Conservation (phyloP, 2,329 filamentous ascomycete species). For the Allantophomopsis lycopodina region DNA sequence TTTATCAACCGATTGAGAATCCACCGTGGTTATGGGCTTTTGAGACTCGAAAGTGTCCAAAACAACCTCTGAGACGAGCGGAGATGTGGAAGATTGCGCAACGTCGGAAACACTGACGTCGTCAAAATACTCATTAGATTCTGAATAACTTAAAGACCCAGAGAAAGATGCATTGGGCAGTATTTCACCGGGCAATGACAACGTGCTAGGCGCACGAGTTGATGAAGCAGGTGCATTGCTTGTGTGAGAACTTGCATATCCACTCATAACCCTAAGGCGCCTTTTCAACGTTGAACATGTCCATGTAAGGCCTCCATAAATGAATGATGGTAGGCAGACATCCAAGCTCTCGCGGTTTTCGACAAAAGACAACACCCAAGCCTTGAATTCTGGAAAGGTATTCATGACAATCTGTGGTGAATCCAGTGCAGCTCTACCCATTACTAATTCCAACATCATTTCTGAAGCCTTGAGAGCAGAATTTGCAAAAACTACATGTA, state of each 20-base stretch:
- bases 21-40: too few relatives aligned
- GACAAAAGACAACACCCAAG: constrained; percentile 49
- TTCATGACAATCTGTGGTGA: constrained; percentile 20
- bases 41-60: too few relatives aligned
- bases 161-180: constrained; percentile 7
- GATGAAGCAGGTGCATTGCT: constrained; percentile 20
- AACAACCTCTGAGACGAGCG: too few relatives aligned
- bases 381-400: constrained; percentile 51
- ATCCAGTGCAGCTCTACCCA: constrained; percentile 11
- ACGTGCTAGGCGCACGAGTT: too few relatives aligned
- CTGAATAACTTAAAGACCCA: too few relatives aligned
- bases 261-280: constrained; percentile 55
- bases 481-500: constrained; percentile 58
- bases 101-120: constrained; percentile 5
- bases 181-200: constrained; percentile 9
- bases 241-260: constrained; percentile 23
- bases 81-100: too few relatives aligned
- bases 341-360: constrained; percentile 36
- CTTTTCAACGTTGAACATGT: constrained; percentile 55
- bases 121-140: constrained; percentile 16
- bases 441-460: constrained; percentile 22
- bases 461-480: constrained; percentile 30
- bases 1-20: too few relatives aligned
- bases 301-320: constrained; percentile 56
- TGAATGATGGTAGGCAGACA: constrained; percentile 36